Evolutionary conservation across 2,329 filamentous ascomycete genomes (phyloP), one percentile per base, ranked within the genome.

Genomic region (Pyrenophora seminiperda): DNA sequence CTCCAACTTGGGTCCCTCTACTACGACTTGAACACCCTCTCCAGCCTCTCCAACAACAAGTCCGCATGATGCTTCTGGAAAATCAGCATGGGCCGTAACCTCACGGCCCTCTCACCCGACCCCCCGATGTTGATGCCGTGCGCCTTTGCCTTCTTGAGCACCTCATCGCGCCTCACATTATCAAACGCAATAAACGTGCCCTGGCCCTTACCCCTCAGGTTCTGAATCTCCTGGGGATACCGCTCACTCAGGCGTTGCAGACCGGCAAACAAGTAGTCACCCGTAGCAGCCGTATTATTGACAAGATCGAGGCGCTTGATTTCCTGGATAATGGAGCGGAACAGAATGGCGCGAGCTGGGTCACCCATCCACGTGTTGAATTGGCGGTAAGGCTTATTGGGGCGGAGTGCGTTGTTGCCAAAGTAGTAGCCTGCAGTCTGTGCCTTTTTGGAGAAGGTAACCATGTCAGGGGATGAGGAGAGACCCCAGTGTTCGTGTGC

Each of bases 341-440:
- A 96, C 60, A 96, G 81, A 53, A 96, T 78, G 13, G 89, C 90
- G 53, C 90, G 86, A 11, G 88, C 87, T 13, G 91, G 91, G 77
- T 96, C 91, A 66, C 91, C 91, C 88, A 96, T 95, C 91, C 91
- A 96, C 40, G 91, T 96, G 81, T 96, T 96, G 82, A 96, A 96
- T 77, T 96, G 91, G 55, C 91, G 87, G 81, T 96, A 96, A 5
- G 92, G 89, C 82, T 92, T 92, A 80, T 96, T 96, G 56, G 91
- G 91, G 10, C 89, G 82, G 62, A 96, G 81, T 33, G 84, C 85
- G 7, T 84, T 82, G 80, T 94, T 87, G 54, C 88, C 88, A 71
- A 86, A 96, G 81, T 94, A 96, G 82, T 93, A 96, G 27, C 91
- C 91, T 5, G 92, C 91, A 2, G 91, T 90, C 77, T 96, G 91